Conservation (phyloP, 225 moss, liverwort and hornwort genomes). For the Polytrichum formosum region DNA sequence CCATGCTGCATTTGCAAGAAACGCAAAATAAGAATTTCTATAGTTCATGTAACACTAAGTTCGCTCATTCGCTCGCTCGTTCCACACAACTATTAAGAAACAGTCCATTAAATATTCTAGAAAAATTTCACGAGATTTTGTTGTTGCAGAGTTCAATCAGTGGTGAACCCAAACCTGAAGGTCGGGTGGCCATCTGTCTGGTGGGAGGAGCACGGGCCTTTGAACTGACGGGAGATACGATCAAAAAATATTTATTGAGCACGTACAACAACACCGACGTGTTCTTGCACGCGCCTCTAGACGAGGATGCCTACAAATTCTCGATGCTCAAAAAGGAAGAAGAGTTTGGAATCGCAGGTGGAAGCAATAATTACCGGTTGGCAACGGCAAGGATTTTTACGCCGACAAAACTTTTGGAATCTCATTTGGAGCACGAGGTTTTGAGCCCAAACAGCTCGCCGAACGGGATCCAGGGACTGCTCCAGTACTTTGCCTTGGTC, state of each 20-base stretch:
- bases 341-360: too few relatives aligned
- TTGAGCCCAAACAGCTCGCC: conserved; percentile 29
- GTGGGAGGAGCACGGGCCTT: conserved; percentile 67
- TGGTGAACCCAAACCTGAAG: too few relatives aligned
- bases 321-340: conserved; percentile 6
- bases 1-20: too few relatives aligned
- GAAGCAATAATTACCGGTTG: conserved; percentile 17
- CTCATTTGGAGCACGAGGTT: conserved; percentile 9
- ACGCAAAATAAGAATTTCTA: too few relatives aligned
- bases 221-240: conserved; percentile 54
- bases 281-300: conserved; percentile 50
- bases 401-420: conserved; percentile 18
- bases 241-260: conserved; percentile 38
- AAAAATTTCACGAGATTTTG: too few relatives aligned
- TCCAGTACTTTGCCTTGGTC: conserved; percentile 64
- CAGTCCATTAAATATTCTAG: too few relatives aligned
- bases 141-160: too few relatives aligned
- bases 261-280: conserved; percentile 34
- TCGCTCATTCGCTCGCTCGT: too few relatives aligned
- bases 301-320: conserved; percentile 48
- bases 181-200: conserved; percentile 54
- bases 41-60: too few relatives aligned
- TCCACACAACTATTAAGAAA: too few relatives aligned
- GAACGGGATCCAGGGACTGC: conserved; percentile 54
- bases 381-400: conserved; percentile 30